Conservation (phyloP, 2,329 filamentous ascomycete species). For the Macroventuria anomochaeta region DNA sequence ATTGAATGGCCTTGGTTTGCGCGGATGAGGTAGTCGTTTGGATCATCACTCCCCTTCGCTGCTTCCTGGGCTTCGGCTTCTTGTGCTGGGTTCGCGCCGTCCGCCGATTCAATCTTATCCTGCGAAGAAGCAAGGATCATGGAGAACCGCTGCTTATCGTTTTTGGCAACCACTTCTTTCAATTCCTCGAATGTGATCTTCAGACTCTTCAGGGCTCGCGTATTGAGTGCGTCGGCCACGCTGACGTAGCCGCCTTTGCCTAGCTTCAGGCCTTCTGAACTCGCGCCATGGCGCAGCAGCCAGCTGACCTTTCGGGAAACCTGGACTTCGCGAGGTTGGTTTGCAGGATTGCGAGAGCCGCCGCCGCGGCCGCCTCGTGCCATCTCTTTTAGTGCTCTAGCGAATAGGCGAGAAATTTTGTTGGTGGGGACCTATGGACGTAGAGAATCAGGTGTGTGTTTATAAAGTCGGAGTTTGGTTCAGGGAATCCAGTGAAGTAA, state of each 20-base stretch:
- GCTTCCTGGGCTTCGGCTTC: constrained; percentile 11
- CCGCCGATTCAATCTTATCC: constrained; percentile 8
- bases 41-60: constrained; percentile 51
- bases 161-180: constrained; percentile 69
- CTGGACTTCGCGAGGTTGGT: constrained; percentile 51
- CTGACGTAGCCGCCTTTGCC: constrained; percentile 66
- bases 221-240: constrained; percentile 64
- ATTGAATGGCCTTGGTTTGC: constrained; percentile 96
- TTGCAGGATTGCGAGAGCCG: constrained; percentile 46
- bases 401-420: constrained; percentile 32
- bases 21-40: constrained; percentile 81
- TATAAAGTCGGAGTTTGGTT: neutral
- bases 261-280: constrained; percentile 65
- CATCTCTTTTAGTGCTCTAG: constrained; percentile 25
- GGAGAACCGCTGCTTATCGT: constrained; percentile 90
- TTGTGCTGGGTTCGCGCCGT: neutral
- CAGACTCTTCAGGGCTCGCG: constrained; percentile 68
- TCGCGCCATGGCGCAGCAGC: constrained; percentile 67
- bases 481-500: neutral
- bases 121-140: constrained; percentile 64
- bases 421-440: neutral
- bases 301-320: constrained; percentile 60
- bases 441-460: neutral
- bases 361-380: constrained; percentile 43
- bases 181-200: constrained; percentile 79